A percentile compares a stretch with the other conserved stretches of the same genome.
These are phyloP conservation scores for Phytophthora sp. DNA, from an alignment of 352 stramenopile species.

Conservation along the genomic window DNA sequence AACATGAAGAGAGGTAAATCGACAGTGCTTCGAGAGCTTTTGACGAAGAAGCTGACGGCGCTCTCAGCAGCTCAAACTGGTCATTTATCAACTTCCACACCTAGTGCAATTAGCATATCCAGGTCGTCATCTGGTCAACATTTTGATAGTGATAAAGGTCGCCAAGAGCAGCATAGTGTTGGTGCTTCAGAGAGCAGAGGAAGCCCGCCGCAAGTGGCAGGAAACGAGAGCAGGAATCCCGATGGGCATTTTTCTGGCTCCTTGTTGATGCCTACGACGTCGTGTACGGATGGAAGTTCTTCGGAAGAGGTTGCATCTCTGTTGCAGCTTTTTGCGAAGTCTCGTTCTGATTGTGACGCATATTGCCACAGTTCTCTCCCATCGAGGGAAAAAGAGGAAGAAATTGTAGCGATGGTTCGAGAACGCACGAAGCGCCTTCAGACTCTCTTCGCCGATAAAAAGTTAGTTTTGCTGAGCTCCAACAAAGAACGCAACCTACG, in stretches of 20 bases:
- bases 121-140: slow-evolving; percentile 35
- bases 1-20: slow-evolving; percentile 50
- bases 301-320: slow-evolving; percentile 62
- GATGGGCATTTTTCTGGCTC: slow-evolving; percentile 19
- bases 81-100: slow-evolving; percentile 9
- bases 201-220: slow-evolving; percentile 5
- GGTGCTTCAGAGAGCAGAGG: slow-evolving; percentile 27
- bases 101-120: slow-evolving; percentile 17
- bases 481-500: slow-evolving; percentile 83
- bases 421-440: slow-evolving; percentile 78
- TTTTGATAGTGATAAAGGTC: slow-evolving; percentile 32
- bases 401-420: slow-evolving; percentile 82
- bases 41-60: slow-evolving; percentile 57
- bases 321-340: slow-evolving; percentile 73
- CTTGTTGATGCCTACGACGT: slow-evolving; percentile 1
- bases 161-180: slow-evolving; percentile 21
- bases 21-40: slow-evolving; percentile 56
- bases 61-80: slow-evolving; percentile 31
- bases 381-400: slow-evolving; percentile 74
- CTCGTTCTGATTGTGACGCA: slow-evolving; percentile 67
- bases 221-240: slow-evolving; percentile 21
- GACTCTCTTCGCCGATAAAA: slow-evolving; percentile 69
- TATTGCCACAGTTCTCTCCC: slow-evolving; percentile 72
- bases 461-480: slow-evolving; percentile 61
- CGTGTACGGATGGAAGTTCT: slow-evolving; percentile 21